Conservation (phyloP, 257 asterid species). For the Datura wrightii region DNA sequence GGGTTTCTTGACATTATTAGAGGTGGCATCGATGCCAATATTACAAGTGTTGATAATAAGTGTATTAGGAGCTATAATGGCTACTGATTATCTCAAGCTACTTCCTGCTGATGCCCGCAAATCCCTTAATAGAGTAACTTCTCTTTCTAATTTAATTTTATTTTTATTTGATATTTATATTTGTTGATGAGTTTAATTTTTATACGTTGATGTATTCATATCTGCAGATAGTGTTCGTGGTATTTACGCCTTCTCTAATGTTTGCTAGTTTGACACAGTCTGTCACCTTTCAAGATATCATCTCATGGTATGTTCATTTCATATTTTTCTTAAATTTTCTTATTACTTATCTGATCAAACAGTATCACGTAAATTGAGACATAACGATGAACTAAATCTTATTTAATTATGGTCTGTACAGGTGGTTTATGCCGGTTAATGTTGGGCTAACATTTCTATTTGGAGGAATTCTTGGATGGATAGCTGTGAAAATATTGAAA, state of each 20-base stretch:
- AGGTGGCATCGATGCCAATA: conserved; percentile 91
- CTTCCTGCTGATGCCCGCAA: conserved; percentile 67
- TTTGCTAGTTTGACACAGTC: conserved; percentile 71
- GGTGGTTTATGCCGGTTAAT: conserved; percentile 98
- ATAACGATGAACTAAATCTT: neutral
- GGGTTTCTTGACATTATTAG: conserved; percentile 73
- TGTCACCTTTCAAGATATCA: conserved; percentile 65
- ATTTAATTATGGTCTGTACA: conserved; percentile 18
- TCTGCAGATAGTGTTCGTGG: conserved; percentile 70
- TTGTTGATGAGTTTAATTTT: neutral
- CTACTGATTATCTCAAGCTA: conserved; percentile 71
- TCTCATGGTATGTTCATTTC: conserved; percentile 57
- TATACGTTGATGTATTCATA: neutral
- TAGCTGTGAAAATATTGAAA: conserved; percentile 67
- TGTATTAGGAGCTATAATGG: conserved; percentile 79
- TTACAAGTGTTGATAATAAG: conserved; percentile 72
- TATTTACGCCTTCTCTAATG: conserved; percentile 71
- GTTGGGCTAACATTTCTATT: conserved; percentile 72
- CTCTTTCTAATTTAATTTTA: neutral
- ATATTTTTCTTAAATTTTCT: neutral
- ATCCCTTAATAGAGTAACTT: conserved; percentile 65
- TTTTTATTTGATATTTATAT: neutral
- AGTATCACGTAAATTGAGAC: too few species aligned
- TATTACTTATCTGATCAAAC: too few species aligned
- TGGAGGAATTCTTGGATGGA: conserved; percentile 85